A percentile compares a stretch with the other conserved stretches of the same genome.
phyloP scores from a whole-genome alignment of 176 grass and related monocot species.

The Musa acuminata region DNA sequence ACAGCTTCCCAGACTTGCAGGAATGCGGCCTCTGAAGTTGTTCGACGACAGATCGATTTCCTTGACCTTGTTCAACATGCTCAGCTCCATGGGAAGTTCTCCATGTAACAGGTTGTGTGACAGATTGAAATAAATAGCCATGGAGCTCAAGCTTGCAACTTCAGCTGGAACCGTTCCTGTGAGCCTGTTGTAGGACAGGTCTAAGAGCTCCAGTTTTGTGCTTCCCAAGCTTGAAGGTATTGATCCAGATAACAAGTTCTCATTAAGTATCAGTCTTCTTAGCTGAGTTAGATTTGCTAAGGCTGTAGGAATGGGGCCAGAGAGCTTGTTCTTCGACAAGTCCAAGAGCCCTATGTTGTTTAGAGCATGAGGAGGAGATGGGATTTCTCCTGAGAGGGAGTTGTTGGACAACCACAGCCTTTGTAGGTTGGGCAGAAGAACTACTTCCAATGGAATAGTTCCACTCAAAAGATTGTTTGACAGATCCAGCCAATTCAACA shows the following conservation, averaged over 20 bases:
- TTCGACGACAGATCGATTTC: slow-evolving; percentile 20
- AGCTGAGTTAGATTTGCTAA: slow-evolving; percentile 2
- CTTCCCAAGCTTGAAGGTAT: slow-evolving; percentile 15
- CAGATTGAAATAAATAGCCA: slow-evolving; percentile 22
- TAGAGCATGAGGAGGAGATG: not conserved
- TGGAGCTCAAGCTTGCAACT: slow-evolving; percentile 21
- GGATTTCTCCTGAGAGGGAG: slow-evolving; percentile 7
- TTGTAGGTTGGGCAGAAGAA: slow-evolving; percentile 10
- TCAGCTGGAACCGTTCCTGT: slow-evolving; percentile 9
- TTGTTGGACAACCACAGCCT: slow-evolving; percentile 20
- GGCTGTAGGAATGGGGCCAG: slow-evolving; percentile 11
- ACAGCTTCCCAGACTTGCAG: slow-evolving; percentile 13
- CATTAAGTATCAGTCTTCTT: not conserved
- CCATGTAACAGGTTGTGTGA: slow-evolving; percentile 18
- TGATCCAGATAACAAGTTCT: slow-evolving; percentile 22
- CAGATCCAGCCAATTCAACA: slow-evolving; percentile 4
- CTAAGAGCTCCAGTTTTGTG: not conserved
- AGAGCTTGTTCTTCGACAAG: slow-evolving; percentile 31
- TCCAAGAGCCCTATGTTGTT: slow-evolving; percentile 17
- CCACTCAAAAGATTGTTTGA: slow-evolving; percentile 23
- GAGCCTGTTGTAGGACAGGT: slow-evolving; percentile 19
- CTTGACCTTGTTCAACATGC: slow-evolving; percentile 11
- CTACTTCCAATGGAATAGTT: slow-evolving; percentile 11
- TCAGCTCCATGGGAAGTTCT: slow-evolving; percentile 7
- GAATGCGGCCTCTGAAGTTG: slow-evolving; percentile 8